These are phyloP conservation scores for Claviceps sp. DNA, from an alignment of 2,329 filamentous ascomycete species.

Conservation along the genomic window DNA sequence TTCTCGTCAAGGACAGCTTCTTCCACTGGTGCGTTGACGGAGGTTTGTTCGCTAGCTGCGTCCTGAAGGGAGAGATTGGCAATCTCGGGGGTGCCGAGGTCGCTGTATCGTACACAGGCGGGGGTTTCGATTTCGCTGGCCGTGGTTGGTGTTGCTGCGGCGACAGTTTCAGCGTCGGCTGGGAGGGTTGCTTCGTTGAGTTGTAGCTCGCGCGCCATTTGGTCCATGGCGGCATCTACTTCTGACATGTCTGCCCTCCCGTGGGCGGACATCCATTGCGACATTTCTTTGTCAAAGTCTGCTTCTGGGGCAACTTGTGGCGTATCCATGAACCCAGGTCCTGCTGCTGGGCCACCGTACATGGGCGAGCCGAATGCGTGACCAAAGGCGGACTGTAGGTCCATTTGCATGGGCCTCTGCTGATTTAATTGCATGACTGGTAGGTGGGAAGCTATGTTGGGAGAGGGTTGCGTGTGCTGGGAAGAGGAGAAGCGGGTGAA, in stretches of 20 bases:
- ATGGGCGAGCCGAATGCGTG: conserved; percentile 15
- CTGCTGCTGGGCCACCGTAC: conserved; percentile 12
- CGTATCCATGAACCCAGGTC: conserved; percentile 13
- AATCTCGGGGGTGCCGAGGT: conserved; percentile 20
- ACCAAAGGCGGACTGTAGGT: conserved; percentile 19
- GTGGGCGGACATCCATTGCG: conserved; percentile 26
- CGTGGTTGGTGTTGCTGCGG: not conserved
- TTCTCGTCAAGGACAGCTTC: not conserved
- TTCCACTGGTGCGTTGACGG: conserved; percentile 7
- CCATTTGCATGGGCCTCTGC: conserved; percentile 10
- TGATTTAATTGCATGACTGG: conserved; percentile 14
- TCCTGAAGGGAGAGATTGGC: conserved; percentile 18
- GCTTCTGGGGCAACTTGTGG: conserved; percentile 11
- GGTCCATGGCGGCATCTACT: conserved; percentile 29
- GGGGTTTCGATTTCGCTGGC: not conserved
- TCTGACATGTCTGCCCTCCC: conserved; percentile 21
- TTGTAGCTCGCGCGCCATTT: conserved; percentile 27
- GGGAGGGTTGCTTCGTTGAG: conserved; percentile 19
- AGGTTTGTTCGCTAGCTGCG: not conserved
- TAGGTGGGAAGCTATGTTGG: conserved; percentile 5
- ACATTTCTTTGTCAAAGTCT: conserved; percentile 29
- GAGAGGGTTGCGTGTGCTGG: conserved; percentile 13
- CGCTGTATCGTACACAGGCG: conserved; percentile 10
- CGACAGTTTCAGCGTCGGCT: conserved; percentile 6
- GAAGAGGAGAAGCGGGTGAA: conserved; percentile 19